Conservation (phyloP, 169 alveolate species). For the Perkinsus olseni region DNA sequence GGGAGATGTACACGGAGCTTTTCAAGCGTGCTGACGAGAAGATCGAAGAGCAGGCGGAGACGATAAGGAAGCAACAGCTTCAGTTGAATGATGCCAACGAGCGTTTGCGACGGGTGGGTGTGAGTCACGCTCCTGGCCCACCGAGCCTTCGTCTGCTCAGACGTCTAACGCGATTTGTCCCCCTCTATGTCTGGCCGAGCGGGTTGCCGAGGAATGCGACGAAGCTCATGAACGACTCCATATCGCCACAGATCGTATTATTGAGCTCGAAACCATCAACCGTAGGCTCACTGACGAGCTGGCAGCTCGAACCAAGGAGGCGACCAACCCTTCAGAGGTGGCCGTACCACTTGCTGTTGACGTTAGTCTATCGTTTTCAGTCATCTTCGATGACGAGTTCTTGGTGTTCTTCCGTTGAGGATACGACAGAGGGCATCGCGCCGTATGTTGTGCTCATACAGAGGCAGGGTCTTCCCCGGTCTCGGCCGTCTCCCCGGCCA, state of each 20-base stretch:
- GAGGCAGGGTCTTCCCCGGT: not conserved
- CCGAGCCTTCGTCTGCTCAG: not conserved
- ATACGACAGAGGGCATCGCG: not conserved
- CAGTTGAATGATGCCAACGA: not conserved
- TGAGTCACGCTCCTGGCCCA: not conserved
- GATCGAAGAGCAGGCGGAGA: not conserved
- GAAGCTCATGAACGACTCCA: not conserved
- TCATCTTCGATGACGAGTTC: not conserved
- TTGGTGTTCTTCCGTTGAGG: not conserved
- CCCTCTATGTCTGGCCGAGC: not conserved
- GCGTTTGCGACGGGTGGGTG: not conserved
- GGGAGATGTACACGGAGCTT: not conserved
- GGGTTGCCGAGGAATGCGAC: not conserved
- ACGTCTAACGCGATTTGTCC: too few relatives aligned
- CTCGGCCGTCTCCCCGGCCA: not conserved
- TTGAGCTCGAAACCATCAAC: not conserved
- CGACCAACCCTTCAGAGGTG: not conserved
- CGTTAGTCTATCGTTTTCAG: not conserved
- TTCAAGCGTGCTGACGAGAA: not conserved
- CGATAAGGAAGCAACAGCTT: not conserved
- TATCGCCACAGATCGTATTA: not conserved
- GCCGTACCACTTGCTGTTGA: not conserved
- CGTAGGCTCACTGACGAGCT: not conserved
- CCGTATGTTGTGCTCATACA: not conserved
- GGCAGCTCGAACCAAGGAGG: not conserved